Evolutionary conservation across 2,329 filamentous ascomycete species (phyloP).

Genomic region (Fusarium agapanthi): DNA sequence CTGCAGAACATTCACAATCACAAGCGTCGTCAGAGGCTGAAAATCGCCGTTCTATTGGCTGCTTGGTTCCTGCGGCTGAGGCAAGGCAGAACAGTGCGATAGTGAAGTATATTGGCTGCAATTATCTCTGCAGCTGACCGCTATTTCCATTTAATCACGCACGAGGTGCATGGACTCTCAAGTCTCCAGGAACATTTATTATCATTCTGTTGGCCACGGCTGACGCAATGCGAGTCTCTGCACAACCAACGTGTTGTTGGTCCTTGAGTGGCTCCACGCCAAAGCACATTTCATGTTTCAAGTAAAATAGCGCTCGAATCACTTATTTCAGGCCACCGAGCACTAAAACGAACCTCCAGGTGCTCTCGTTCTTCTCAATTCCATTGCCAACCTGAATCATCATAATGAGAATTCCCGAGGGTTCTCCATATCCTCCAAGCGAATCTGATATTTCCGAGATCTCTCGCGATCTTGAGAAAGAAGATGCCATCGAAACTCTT

Average conservation of each 20-base stretch:
- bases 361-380: not conserved
- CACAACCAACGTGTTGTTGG: not conserved
- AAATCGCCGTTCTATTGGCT: too few species aligned
- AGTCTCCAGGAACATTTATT: too few species aligned
- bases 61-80: too few species aligned
- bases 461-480: not conserved
- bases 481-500: not conserved
- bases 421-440: not conserved
- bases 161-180: too few species aligned
- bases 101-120: too few species aligned
- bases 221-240: too few species aligned
- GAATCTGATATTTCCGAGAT: not conserved
- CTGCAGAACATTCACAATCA: too few species aligned
- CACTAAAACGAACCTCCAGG: fast-evolving
- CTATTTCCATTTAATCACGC: too few species aligned
- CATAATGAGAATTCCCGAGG: not conserved
- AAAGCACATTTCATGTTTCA: not conserved
- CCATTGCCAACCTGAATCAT: fast-evolving
- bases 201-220: fast-evolving
- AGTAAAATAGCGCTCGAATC: not conserved
- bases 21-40: too few species aligned
- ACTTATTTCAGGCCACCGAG: not conserved
- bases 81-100: too few species aligned
- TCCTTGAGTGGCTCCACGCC: not conserved
- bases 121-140: too few species aligned